Conservation (phyloP, 176 grass and related monocot genomes). For the Elymus sibiricus region DNA sequence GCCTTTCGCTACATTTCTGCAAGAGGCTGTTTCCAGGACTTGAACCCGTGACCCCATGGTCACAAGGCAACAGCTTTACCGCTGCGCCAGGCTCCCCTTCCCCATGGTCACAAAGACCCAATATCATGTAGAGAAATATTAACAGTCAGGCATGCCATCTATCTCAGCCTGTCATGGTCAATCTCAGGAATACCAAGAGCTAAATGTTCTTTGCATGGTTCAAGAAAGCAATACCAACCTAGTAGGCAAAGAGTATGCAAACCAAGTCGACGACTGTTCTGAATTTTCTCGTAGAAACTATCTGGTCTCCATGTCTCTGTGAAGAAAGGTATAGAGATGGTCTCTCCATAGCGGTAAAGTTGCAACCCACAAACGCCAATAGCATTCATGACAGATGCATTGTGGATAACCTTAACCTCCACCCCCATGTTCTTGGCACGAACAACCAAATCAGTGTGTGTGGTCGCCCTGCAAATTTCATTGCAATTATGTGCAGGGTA, state of each 20-base stretch:
- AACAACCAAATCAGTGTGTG: slow-evolving; percentile 91
- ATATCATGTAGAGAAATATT: not conserved
- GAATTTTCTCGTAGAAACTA: slow-evolving; percentile 96
- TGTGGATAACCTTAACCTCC: slow-evolving; percentile 82
- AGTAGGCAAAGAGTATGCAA: slow-evolving; percentile 94
- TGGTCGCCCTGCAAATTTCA: slow-evolving; percentile 64
- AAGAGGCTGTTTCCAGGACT: no score
- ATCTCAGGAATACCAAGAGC: not conserved
- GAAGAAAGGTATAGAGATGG: slow-evolving; percentile 94
- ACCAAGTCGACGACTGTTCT: slow-evolving; percentile 69
- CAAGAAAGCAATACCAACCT: slow-evolving; percentile 46
- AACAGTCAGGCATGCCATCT: not conserved
- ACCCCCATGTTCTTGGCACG: slow-evolving; percentile 80
- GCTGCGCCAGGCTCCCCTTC: no score
- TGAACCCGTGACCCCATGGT: no score
- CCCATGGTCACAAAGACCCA: no score
- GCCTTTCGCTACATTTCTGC: no score
- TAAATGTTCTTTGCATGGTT: not conserved
- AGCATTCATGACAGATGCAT: slow-evolving; percentile 92
- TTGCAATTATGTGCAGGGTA: not conserved
- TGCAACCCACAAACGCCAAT: slow-evolving; percentile 89
- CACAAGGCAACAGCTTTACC: no score
- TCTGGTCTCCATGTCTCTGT: slow-evolving; percentile 92
- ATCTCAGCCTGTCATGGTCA: not conserved
- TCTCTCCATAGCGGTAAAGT: slow-evolving; percentile 91